Evolutionary conservation across 352 stramenopile genomes (phyloP).

Genomic region (Phytophthora boehmeriae): DNA sequence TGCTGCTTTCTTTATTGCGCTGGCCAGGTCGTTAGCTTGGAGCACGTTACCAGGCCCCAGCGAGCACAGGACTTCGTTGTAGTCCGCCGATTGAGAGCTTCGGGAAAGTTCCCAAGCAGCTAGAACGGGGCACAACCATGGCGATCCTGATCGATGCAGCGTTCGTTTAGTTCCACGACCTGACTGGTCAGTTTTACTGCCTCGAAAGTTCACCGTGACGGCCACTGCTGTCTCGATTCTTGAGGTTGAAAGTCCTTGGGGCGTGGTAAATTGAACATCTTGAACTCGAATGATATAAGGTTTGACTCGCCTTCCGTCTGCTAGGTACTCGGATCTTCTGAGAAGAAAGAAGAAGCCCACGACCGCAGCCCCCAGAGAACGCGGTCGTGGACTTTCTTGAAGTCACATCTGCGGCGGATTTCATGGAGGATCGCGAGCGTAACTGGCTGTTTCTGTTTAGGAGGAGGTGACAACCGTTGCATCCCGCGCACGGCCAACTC

Average conservation of each 20-base stretch:
- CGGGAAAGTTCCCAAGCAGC: constrained; percentile 6
- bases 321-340: constrained; percentile 11
- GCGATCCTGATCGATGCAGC: constrained; percentile 3
- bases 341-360: constrained; percentile 26
- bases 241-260: neutral
- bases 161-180: neutral
- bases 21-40: neutral
- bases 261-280: constrained; percentile 3
- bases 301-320: constrained; percentile 3
- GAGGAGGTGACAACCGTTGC: constrained; percentile 7
- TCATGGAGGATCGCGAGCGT: neutral
- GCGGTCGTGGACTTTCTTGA: constrained; percentile 16
- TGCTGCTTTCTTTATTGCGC: neutral
- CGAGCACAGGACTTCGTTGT: neutral
- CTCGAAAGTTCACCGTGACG: constrained; percentile 5
- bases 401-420: constrained; percentile 1
- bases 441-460: constrained; percentile 8
- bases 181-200: constrained; percentile 12
- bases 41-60: neutral
- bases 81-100: neutral
- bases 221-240: constrained; percentile 1
- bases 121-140: constrained; percentile 15
- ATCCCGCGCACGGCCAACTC: constrained; percentile 18
- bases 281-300: constrained; percentile 3
- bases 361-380: constrained; percentile 20